Percentiles rank a stretch among this genome's conserved stretches.
Evolutionary conservation across 805 yeast genomes (phyloP).

Genomic region (Myxozyma neglecta): DNA sequence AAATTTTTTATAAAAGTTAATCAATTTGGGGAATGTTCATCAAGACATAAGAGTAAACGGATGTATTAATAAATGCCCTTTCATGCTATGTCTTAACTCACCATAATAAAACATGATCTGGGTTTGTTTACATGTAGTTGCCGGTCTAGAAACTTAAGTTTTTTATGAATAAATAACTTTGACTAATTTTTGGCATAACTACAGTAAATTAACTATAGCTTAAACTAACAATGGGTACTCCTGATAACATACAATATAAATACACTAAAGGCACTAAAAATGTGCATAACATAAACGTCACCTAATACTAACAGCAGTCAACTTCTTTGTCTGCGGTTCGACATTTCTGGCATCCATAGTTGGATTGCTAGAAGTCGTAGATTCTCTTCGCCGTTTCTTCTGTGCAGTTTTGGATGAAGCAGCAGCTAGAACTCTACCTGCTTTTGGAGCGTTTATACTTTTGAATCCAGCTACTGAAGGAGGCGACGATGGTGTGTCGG

Average conservation of each 20-base stretch:
- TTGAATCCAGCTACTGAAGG: constrained; percentile 13
- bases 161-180: no score
- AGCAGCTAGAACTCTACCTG: background rate
- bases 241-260: no score
- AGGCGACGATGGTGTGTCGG: constrained; percentile 10
- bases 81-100: background rate
- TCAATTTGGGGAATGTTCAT: background rate
- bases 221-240: no score
- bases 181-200: no score
- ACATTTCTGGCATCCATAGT: background rate
- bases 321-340: background rate
- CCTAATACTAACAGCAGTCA: background rate
- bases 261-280: background rate
- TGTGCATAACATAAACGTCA: background rate
- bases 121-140: background rate
- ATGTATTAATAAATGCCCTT: background rate
- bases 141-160: no score
- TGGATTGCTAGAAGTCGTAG: constrained; percentile 37
- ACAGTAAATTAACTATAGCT: no score
- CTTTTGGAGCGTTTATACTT: constrained; percentile 31
- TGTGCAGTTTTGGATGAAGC: background rate
- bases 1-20: constrained; percentile 4
- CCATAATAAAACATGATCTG: background rate
- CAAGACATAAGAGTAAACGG: background rate
- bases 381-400: constrained; percentile 39